phyloP scores from a whole-genome alignment of 768 basidiomycete genomes.

The Albatrellus ellisii region DNA sequence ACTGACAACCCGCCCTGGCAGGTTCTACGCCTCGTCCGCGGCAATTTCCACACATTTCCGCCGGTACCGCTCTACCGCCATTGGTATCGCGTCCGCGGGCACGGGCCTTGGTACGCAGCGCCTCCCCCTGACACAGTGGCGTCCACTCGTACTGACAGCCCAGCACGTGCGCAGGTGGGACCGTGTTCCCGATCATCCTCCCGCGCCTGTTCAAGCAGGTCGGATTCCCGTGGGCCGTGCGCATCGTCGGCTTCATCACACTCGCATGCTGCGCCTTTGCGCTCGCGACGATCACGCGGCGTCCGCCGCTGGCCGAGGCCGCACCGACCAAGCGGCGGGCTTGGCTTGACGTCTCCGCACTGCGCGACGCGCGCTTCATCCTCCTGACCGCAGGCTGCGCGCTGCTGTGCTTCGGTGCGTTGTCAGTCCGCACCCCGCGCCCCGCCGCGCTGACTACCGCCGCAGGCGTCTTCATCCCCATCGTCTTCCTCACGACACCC shows the following conservation, averaged over 20 bases:
- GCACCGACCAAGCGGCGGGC: constrained; percentile 10
- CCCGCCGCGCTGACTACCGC: constrained; percentile 4
- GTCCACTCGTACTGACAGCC: too few relatives aligned
- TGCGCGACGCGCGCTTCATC: constrained; percentile 16
- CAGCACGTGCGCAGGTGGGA: constrained; percentile 8
- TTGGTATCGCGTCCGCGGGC: constrained; percentile 20
- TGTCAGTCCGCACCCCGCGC: not conserved
- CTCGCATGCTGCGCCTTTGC: constrained; percentile 13
- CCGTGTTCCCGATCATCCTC: constrained; percentile 20
- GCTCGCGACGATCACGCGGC: constrained; percentile 13
- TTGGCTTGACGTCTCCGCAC: constrained; percentile 9
- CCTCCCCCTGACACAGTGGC: not conserved
- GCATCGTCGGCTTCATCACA: constrained; percentile 17
- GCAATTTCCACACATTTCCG: not conserved
- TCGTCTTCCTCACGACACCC: constrained; percentile 18
- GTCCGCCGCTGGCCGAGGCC: constrained; percentile 6
- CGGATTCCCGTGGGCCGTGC: constrained; percentile 18
- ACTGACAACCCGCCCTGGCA: constrained; percentile 27
- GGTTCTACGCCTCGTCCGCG: constrained; percentile 30
- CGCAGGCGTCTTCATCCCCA: constrained; percentile 16
- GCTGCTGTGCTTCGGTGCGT: constrained; percentile 2
- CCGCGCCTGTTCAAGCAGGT: constrained; percentile 15
- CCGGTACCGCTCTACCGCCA: not conserved
- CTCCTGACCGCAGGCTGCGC: constrained; percentile 14
- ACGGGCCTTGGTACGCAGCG: constrained; percentile 13